Conservation (phyloP, 352 stramenopile species). For the Phytophthora vignae region DNA sequence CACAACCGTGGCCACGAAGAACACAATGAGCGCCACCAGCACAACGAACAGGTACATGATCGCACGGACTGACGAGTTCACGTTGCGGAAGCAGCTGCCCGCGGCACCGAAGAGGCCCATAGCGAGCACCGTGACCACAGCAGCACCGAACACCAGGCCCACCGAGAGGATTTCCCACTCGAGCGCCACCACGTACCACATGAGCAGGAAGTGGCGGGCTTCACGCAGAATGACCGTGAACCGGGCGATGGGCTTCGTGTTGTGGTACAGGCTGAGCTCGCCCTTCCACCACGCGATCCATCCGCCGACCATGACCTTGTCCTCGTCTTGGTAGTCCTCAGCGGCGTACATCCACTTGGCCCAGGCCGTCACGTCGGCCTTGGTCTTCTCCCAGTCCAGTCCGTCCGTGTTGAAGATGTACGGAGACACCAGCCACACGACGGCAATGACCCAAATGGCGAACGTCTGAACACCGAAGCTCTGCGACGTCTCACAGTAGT, state of each 20-base stretch:
- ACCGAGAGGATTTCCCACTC: conserved; percentile 65
- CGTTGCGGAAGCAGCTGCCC: conserved; percentile 40
- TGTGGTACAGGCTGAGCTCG: conserved; percentile 77
- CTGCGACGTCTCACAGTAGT: conserved; percentile 79
- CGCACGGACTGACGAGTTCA: conserved; percentile 55
- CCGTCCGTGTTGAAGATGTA: conserved; percentile 91
- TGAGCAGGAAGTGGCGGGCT: conserved; percentile 81
- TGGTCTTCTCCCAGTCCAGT: conserved; percentile 87
- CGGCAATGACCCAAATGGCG: conserved; percentile 78
- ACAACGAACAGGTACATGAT: conserved; percentile 60
- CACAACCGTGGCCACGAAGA: conserved; percentile 57
- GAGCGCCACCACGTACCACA: conserved; percentile 88
- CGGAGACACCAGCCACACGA: conserved; percentile 78
- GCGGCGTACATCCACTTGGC: conserved; percentile 85
- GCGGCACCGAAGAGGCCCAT: conserved; percentile 59
- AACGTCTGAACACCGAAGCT: conserved; percentile 85
- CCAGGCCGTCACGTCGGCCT: conserved; percentile 78
- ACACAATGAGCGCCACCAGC: conserved; percentile 44
- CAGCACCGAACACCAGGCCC: conserved; percentile 62
- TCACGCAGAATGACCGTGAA: conserved; percentile 82
- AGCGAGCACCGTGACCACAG: conserved; percentile 60
- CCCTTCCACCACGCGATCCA: conserved; percentile 90
- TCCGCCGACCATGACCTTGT: conserved; percentile 69
- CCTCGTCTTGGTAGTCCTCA: conserved; percentile 68
- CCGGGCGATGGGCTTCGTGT: conserved; percentile 72